Evolutionary conservation across 805 yeast genomes (phyloP).

Genomic region (Debaryomyces tyrocola): DNA sequence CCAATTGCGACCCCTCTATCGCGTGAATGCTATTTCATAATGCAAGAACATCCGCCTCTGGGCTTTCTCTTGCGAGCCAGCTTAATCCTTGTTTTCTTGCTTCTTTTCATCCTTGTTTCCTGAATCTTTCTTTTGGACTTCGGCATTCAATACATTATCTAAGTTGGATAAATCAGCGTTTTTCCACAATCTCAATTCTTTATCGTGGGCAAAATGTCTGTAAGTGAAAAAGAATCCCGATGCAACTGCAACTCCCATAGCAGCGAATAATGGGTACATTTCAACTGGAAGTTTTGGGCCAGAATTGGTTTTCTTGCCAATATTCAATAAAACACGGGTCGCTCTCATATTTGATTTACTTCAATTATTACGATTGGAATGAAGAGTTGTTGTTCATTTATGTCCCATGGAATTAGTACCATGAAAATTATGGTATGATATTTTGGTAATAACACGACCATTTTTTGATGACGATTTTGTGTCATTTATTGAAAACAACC

Average conservation of each 20-base stretch:
- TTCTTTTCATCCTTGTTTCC: neutral
- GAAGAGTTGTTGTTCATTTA: neutral
- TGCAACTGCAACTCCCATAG: conserved; percentile 39
- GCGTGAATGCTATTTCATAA: neutral
- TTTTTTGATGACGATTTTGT: neutral
- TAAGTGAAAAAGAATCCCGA: conserved; percentile 45
- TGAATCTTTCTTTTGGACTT: conserved; percentile 22
- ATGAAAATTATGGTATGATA: neutral
- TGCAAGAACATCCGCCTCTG: too few species aligned
- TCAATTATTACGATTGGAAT: conserved; percentile 3
- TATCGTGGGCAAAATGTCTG: conserved; percentile 48
- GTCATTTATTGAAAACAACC: neutral
- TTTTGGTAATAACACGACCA: neutral
- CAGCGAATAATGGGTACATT: conserved; percentile 49
- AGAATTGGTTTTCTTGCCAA: conserved; percentile 33
- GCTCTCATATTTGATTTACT: conserved; percentile 32
- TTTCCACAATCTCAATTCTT: conserved; percentile 47
- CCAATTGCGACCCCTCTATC: neutral
- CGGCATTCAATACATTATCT: conserved; percentile 42
- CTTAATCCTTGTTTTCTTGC: too few species aligned
- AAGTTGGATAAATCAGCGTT: conserved; percentile 44
- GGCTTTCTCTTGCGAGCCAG: too few species aligned
- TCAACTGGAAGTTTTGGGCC: conserved; percentile 35
- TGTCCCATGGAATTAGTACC: too few species aligned
- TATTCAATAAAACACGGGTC: conserved; percentile 38